phyloP scores from a whole-genome alignment of 805 yeast species.

The Starmerella scarabaei region DNA sequence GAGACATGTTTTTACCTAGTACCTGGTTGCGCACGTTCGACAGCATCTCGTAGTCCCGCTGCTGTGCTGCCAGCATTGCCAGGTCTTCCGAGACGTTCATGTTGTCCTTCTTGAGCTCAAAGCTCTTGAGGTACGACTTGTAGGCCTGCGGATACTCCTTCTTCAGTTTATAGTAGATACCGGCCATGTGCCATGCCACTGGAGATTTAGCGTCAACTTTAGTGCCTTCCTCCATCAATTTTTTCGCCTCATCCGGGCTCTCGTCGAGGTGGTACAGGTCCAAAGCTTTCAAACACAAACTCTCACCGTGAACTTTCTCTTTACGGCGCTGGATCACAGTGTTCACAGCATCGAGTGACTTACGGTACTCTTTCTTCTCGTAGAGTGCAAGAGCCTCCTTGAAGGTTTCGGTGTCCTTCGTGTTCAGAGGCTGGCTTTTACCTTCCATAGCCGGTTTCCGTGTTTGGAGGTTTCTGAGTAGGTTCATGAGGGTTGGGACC shows the following conservation, averaged over 20 bases:
- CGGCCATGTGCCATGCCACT: conserved; percentile 72
- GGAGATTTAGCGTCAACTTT: conserved; percentile 48
- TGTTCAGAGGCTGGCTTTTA: conserved; percentile 12
- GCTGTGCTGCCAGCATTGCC: conserved; percentile 65
- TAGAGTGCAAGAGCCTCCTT: conserved; percentile 70
- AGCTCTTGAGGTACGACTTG: conserved; percentile 60
- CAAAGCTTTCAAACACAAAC: conserved; percentile 76
- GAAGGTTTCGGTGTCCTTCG: conserved; percentile 64
- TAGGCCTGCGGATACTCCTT: conserved; percentile 65
- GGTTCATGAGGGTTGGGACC: too few relatives aligned
- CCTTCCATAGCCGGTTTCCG: conserved; percentile 10
- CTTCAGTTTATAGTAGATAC: conserved; percentile 62
- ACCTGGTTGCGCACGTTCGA: conserved; percentile 51
- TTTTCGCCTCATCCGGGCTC: conserved; percentile 23
- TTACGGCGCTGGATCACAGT: conserved; percentile 61
- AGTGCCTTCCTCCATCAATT: conserved; percentile 46
- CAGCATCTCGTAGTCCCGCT: conserved; percentile 55
- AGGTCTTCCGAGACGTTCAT: conserved; percentile 70
- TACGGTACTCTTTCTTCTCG: conserved; percentile 76
- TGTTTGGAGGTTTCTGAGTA: not conserved
- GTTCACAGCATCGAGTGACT: conserved; percentile 67
- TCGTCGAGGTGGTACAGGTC: conserved; percentile 45
- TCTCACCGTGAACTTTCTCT: conserved; percentile 48
- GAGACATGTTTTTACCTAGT: conserved; percentile 40
- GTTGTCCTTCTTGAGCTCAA: conserved; percentile 67